phyloP scores from a whole-genome alignment of 2,329 filamentous ascomycete species.

The Penicillium sp. region DNA sequence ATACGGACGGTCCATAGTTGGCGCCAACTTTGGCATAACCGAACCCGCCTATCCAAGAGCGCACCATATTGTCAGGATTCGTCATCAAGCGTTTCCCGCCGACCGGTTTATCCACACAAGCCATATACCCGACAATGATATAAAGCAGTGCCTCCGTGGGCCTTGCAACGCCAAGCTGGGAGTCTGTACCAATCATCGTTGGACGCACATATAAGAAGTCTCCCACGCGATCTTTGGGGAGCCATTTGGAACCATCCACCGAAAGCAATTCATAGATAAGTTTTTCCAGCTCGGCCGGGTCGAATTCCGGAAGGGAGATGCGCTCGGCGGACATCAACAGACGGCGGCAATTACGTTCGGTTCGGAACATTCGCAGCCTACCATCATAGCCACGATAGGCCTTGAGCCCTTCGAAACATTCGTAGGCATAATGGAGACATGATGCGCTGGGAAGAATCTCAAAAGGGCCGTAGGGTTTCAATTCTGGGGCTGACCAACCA shows the following conservation, averaged over 20 bases:
- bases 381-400: constrained; percentile 64
- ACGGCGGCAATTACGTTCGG: constrained; percentile 64
- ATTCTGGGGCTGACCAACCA: constrained; percentile 69
- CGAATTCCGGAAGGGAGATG: constrained; percentile 71
- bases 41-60: constrained; percentile 86
- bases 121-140: constrained; percentile 67
- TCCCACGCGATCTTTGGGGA: not conserved
- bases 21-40: constrained; percentile 86
- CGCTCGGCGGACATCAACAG: constrained; percentile 55
- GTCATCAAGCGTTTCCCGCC: not conserved
- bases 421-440: constrained; percentile 77
- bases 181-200: constrained; percentile 76
- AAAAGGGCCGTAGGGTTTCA: constrained; percentile 56
- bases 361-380: constrained; percentile 69
- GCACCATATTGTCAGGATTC: constrained; percentile 47
- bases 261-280: constrained; percentile 61
- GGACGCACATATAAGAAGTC: constrained; percentile 76
- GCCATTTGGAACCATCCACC: constrained; percentile 8
- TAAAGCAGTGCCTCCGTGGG: constrained; percentile 67
- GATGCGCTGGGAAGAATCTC: constrained; percentile 67
- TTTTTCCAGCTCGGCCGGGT: constrained; percentile 66
- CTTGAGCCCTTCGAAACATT: constrained; percentile 83
- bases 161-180: constrained; percentile 71
- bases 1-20: constrained; percentile 79
- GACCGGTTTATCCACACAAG: not conserved